Evolutionary conservation across 306 rosid genomes (phyloP).

Genomic region (Lablab purpureus): DNA sequence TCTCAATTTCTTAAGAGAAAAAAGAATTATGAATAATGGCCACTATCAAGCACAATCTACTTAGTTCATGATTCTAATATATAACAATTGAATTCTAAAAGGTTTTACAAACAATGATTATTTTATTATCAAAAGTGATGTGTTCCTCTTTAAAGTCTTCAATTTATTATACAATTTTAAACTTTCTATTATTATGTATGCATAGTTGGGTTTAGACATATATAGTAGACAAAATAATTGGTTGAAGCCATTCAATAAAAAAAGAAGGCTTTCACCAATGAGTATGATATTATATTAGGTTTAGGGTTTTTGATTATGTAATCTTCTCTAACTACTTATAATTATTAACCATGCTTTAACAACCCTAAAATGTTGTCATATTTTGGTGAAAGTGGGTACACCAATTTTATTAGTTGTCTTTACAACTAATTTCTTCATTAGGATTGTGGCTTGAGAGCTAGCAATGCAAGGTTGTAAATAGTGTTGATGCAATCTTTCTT

Average conservation of each 20-base stretch:
- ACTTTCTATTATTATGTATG: neutral
- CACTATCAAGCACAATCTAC: neutral
- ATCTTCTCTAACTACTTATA: slow-evolving; percentile 23
- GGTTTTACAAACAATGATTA: neutral
- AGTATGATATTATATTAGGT: neutral
- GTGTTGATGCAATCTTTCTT: neutral
- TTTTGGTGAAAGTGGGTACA: slow-evolving; percentile 50
- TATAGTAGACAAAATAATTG: neutral
- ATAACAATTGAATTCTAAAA: neutral
- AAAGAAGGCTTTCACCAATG: too few relatives aligned
- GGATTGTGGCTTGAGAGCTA: neutral
- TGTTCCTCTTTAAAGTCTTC: too few relatives aligned
- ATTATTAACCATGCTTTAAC: slow-evolving; percentile 38
- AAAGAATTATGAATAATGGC: neutral
- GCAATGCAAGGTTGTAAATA: slow-evolving; percentile 18
- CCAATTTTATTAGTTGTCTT: slow-evolving; percentile 37
- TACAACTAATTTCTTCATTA: slow-evolving; percentile 6
- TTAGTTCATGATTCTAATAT: slow-evolving; percentile 3
- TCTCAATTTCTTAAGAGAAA: neutral
- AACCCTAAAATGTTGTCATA: slow-evolving; percentile 34
- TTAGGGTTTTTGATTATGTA: slow-evolving; percentile 32
- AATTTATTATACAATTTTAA: neutral
- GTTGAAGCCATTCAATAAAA: too few relatives aligned
- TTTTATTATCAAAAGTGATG: neutral
- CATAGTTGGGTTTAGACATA: slow-evolving; percentile 2